Conservation (phyloP, 1,284 basidiomycete species). For the Ceratobasidium theobromae region DNA sequence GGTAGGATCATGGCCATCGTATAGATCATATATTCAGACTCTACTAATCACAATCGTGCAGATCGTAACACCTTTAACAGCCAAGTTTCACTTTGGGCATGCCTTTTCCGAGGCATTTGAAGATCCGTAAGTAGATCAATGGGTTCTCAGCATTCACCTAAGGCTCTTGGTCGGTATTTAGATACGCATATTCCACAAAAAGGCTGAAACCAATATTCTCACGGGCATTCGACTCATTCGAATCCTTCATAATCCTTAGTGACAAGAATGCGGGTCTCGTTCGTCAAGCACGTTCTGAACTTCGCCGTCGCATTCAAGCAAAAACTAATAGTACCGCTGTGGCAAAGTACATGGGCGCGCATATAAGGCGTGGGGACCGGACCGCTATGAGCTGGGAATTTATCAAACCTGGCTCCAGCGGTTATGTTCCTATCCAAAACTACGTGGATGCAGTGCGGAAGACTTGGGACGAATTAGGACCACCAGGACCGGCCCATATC, state of each 20-base stretch:
- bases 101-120: constrained; percentile 58
- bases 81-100: constrained; percentile 62
- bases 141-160: not conserved
- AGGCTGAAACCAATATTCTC: constrained; percentile 58
- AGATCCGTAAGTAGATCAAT: constrained; percentile 54
- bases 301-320: constrained; percentile 42
- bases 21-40: not conserved
- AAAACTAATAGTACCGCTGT: constrained; percentile 37
- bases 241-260: constrained; percentile 57
- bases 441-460: constrained; percentile 50
- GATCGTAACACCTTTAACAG: constrained; percentile 63
- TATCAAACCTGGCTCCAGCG: constrained; percentile 40
- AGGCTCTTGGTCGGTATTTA: constrained; percentile 41
- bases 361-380: constrained; percentile 63
- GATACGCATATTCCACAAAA: constrained; percentile 56
- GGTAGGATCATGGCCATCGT: constrained; percentile 45
- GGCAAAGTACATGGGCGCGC: constrained; percentile 52
- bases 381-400: constrained; percentile 51
- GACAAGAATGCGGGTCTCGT: constrained; percentile 52
- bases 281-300: constrained; percentile 51
- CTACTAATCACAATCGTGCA: constrained; percentile 40
- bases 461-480: constrained; percentile 44
- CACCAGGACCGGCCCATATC: constrained; percentile 43
- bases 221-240: constrained; percentile 51
- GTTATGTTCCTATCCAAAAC: constrained; percentile 53